These are phyloP conservation scores for Asterella californica DNA, from an alignment of 225 moss, liverwort and hornwort species.

Conservation along the genomic window DNA sequence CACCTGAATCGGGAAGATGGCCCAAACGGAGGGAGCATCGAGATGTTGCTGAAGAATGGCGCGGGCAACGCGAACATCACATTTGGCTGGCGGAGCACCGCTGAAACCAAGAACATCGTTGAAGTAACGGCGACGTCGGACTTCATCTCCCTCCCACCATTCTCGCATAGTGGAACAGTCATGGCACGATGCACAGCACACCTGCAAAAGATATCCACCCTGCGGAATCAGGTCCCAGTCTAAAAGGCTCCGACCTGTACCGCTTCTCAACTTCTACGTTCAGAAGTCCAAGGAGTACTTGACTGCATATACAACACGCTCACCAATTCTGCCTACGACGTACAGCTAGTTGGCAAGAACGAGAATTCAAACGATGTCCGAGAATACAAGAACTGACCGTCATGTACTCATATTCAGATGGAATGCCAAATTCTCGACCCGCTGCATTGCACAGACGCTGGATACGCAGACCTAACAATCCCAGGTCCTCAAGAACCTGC, in stretches of 20 bases:
- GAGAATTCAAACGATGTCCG: neutral
- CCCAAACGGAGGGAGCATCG: constrained; percentile 81
- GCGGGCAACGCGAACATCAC: constrained; percentile 61
- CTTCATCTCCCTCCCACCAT: constrained; percentile 93
- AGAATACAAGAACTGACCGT: constrained; percentile 48
- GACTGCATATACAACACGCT: neutral
- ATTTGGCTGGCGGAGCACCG: constrained; percentile 54
- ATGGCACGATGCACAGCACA: constrained; percentile 89
- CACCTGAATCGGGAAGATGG: constrained; percentile 78
- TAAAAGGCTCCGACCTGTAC: neutral
- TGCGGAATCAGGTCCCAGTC: neutral
- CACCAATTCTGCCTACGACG: neutral
- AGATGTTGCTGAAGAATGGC: constrained; percentile 79
- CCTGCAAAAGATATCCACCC: constrained; percentile 18
- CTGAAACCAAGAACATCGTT: constrained; percentile 53
- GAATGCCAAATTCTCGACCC: constrained; percentile 77
- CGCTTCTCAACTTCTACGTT: neutral
- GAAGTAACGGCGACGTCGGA: constrained; percentile 63
- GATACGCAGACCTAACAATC: constrained; percentile 75
- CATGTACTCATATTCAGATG: constrained; percentile 86
- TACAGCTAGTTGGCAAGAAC: neutral
- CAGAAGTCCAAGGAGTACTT: too few relatives aligned
- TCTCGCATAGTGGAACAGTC: constrained; percentile 86
- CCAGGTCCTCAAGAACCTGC: constrained; percentile 81
- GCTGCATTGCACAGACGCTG: constrained; percentile 80